Evolutionary conservation across 306 rosid species (phyloP), one percentile per base, ranked within the genome.

Genomic region (Geum urbanum): DNA sequence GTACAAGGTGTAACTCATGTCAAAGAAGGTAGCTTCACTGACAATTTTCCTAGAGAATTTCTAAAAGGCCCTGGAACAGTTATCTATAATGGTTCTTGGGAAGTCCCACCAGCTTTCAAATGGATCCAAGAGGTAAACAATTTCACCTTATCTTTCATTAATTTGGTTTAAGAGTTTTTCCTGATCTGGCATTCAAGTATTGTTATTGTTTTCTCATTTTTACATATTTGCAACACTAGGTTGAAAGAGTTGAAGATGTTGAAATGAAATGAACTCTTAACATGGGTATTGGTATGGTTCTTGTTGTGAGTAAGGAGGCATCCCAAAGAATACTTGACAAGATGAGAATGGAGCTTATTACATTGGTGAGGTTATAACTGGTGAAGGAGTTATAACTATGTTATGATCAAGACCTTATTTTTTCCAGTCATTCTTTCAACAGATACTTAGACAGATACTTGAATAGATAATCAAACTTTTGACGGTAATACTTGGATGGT

Each of bases 21-120:
- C 74, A 94, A 96, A 0, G 97, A 97, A 6, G 98, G 98, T 13
- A 97, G 96, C 74, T 90, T 94, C 49, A 91, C 98, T 0, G 98
- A 94, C 71, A 88, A 88, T 58, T 90, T 94, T 53, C 99, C 99
- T 18, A 83, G 96, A 49, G 88, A 90, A 22, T 90, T 94, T 74
- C 98, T 96, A 1, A 77, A 87, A 48, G 92, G 96, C 72, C 89
- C 84, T 6, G 97, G 99, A 18, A 95, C 95, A 76, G 45, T 71
- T 62, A 80, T 94, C 63, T 74, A 81, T 66, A 78, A 79, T 39
- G 77, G 77, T 70, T 91, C 97, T 0, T 94, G 99, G 99, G 86
- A 87, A 46, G 78, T 87, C 53, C 96, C 79, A 18, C 6, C 86
- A 9, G 86, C 91, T 66, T 94, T 94, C 72, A 83, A 86, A 72